Evolutionary conservation across 805 yeast genomes (phyloP).

Genomic region (Myxozyma geophila): DNA sequence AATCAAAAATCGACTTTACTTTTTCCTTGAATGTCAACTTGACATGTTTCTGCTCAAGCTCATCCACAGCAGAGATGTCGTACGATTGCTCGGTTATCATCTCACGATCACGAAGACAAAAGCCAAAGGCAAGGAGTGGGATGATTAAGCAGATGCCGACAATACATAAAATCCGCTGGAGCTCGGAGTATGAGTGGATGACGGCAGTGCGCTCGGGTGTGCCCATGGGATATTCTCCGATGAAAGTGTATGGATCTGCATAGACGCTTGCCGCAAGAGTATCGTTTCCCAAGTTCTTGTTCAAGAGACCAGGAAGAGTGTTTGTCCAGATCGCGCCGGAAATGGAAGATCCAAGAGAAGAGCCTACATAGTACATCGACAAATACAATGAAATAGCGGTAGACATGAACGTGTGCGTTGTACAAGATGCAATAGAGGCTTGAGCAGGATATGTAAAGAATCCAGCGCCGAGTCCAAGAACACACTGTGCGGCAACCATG

Average conservation of each 20-base stretch:
- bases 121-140: slow-evolving; percentile 54
- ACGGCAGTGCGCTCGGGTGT: slow-evolving; percentile 63
- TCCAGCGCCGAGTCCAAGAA: slow-evolving; percentile 76
- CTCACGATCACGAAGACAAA: slow-evolving; percentile 59
- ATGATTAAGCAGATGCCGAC: slow-evolving; percentile 60
- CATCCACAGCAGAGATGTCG: slow-evolving; percentile 17
- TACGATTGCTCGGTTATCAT: slow-evolving; percentile 40
- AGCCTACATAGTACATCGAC: slow-evolving; percentile 64
- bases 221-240: slow-evolving; percentile 60
- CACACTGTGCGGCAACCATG: slow-evolving; percentile 65
- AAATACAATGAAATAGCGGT: slow-evolving; percentile 61
- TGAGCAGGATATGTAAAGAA: slow-evolving; percentile 69
- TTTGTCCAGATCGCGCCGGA: slow-evolving; percentile 78
- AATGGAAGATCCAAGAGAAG: slow-evolving; percentile 64
- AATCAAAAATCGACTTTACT: not conserved
- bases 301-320: slow-evolving; percentile 53
- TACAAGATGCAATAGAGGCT: slow-evolving; percentile 61
- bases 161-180: slow-evolving; percentile 62
- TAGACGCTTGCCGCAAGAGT: slow-evolving; percentile 55
- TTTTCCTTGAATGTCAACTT: not conserved
- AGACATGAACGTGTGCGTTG: slow-evolving; percentile 68
- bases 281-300: slow-evolving; percentile 45
- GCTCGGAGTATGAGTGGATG: slow-evolving; percentile 60
- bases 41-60: slow-evolving; percentile 5
- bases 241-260: slow-evolving; percentile 58